Evolutionary conservation across 345 rosid genomes (phyloP).

Genomic region (Cardamine occulta): DNA sequence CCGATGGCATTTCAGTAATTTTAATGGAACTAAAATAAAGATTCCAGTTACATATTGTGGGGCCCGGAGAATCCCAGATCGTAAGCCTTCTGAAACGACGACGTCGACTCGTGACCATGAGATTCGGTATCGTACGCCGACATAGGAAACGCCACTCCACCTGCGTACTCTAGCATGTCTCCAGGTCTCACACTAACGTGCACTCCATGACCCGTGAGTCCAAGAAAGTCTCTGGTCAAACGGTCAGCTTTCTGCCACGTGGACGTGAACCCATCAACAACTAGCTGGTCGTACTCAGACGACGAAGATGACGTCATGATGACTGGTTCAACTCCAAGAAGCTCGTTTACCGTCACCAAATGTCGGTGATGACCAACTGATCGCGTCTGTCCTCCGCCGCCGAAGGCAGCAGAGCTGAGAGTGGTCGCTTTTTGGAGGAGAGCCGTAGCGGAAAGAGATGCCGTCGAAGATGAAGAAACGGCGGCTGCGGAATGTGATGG

Average conservation of each 20-base stretch:
- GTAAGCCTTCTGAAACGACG: conserved; percentile 54
- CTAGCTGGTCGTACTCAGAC: conserved; percentile 42
- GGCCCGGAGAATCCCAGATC: conserved; percentile 57
- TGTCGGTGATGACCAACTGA: conserved; percentile 47
- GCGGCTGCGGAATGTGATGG: conserved; percentile 40
- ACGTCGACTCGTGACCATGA: conserved; percentile 34
- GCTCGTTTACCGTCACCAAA: conserved; percentile 36
- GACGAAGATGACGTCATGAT: conserved; percentile 43
- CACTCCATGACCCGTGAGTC: conserved; percentile 54
- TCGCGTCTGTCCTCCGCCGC: conserved; percentile 40
- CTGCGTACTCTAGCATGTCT: conserved; percentile 54
- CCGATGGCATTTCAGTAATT: conserved; percentile 21
- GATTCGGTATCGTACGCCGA: conserved; percentile 50
- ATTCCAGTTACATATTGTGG: conserved; percentile 34
- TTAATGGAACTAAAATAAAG: background rate
- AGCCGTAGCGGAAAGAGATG: conserved; percentile 81
- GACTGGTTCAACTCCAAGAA: conserved; percentile 31
- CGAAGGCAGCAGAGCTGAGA: conserved; percentile 45
- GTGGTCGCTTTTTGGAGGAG: conserved; percentile 88
- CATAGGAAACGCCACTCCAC: conserved; percentile 57
- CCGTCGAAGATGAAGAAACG: conserved; percentile 42
- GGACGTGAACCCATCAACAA: conserved; percentile 44
- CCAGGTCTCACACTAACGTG: conserved; percentile 52
- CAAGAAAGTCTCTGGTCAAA: conserved; percentile 81
- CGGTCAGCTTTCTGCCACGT: conserved; percentile 71